These are phyloP conservation scores for Tricholoma sp. DNA, from an alignment of 768 basidiomycete genomes.

Conservation along the genomic window DNA sequence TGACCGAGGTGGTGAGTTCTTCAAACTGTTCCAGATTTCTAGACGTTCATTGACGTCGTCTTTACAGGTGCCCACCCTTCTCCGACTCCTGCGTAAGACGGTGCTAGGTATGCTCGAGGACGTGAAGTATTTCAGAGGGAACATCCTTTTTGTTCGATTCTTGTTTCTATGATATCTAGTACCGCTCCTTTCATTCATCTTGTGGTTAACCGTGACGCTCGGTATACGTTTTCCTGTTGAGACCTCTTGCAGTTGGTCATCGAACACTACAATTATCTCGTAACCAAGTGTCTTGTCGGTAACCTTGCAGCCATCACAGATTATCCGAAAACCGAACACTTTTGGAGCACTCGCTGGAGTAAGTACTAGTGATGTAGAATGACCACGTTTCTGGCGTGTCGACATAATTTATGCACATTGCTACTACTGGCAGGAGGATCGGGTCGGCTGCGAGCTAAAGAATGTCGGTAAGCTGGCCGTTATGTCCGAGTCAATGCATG, in stretches of 20 bases:
- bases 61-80: neutral
- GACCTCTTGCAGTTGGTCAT: neutral
- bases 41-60: neutral
- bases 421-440: no score
- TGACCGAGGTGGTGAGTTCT: conserved; percentile 31
- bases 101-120: neutral
- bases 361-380: no score
- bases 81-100: neutral
- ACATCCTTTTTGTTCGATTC: neutral
- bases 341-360: no score
- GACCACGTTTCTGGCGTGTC: no score
- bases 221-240: neutral
- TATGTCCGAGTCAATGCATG: no score
- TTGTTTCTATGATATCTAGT: neutral
- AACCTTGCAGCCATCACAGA: no score
- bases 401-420: no score
- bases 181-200: neutral
- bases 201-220: neutral
- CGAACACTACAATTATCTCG: no score
- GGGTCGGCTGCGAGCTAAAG: no score
- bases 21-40: neutral
- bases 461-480: no score
- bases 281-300: no score
- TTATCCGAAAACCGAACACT: no score
- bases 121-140: neutral